Conservation (phyloP, 2,329 filamentous ascomycete genomes). For the Thielaviopsis punctulata region DNA sequence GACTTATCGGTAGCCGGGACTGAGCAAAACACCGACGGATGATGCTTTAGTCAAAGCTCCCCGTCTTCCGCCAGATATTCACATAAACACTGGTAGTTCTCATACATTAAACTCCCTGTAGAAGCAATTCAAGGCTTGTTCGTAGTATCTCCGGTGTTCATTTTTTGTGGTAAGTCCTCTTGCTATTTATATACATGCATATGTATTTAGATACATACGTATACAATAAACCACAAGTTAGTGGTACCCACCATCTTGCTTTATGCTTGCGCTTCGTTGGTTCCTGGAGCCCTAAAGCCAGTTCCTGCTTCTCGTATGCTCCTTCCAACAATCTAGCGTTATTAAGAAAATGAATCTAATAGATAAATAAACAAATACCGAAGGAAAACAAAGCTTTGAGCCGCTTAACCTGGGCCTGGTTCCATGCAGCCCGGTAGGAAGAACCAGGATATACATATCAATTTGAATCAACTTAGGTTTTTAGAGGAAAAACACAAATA, state of each 20-base stretch:
- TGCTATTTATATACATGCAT: too few relatives aligned
- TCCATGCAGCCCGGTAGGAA: neutral
- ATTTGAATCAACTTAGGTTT: too few relatives aligned
- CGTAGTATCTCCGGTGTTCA: neutral
- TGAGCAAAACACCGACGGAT: neutral
- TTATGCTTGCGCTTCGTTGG: slow-evolving; percentile 1
- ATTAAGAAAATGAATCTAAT: neutral
- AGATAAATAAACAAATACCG: neutral
- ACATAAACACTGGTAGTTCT: too few relatives aligned
- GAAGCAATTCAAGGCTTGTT: too few relatives aligned
- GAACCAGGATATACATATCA: neutral
- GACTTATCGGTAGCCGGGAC: too few relatives aligned
- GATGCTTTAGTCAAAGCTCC: neutral
- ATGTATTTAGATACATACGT: neutral
- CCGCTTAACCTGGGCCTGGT: neutral
- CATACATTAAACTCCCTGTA: too few relatives aligned
- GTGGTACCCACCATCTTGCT: neutral
- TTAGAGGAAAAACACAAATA: neutral
- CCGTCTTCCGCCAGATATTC: neutral
- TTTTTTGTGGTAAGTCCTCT: too few relatives aligned
- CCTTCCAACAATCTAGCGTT: neutral
- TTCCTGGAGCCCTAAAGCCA: slow-evolving; percentile 3
- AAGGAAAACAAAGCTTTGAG: neutral
- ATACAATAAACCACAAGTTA: neutral
- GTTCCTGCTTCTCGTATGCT: neutral